A percentile compares a stretch with the other conserved stretches of the same genome.
These are phyloP conservation scores for Lasiodiplodia sp. DNA, from an alignment of 2,329 filamentous ascomycete genomes.

Conservation along the genomic window DNA sequence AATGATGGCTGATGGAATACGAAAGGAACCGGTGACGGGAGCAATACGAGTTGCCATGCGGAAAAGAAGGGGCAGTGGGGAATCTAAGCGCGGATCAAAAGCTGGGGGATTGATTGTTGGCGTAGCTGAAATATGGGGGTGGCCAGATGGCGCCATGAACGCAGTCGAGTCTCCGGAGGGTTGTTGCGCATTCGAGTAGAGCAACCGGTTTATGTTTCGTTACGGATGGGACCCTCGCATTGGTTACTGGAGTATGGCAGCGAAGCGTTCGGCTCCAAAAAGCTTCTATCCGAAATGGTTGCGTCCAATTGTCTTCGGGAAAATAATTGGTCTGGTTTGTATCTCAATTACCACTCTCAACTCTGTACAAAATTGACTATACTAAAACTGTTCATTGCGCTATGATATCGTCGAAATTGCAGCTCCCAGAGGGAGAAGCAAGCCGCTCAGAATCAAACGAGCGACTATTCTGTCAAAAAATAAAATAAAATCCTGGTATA, in stretches of 20 bases:
- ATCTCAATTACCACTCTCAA: constrained; percentile 1
- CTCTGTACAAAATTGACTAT: neutral
- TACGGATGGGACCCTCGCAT: neutral
- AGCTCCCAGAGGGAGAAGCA: neutral
- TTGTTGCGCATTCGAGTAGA: neutral
- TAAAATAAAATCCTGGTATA: constrained; percentile 18
- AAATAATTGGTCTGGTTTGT: constrained; percentile 2
- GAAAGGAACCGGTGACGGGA: neutral
- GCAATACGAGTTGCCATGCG: neutral
- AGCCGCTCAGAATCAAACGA: constrained; percentile 8
- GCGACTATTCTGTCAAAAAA: neutral
- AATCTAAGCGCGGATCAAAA: neutral
- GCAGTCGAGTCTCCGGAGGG: neutral
- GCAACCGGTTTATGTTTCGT: neutral
- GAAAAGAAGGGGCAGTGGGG: constrained; percentile 1
- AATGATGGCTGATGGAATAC: neutral
- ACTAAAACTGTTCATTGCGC: constrained; percentile 1
- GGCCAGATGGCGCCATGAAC: neutral
- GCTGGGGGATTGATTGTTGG: neutral
- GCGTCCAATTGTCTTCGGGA: neutral
- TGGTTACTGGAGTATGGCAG: neutral
- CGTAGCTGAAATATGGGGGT: constrained; percentile 13
- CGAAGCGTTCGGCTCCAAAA: neutral
- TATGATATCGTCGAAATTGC: neutral
- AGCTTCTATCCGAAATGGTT: neutral